Conservation (phyloP, 495 filamentous ascomycete genomes). For the Lophiotrema nucula region DNA sequence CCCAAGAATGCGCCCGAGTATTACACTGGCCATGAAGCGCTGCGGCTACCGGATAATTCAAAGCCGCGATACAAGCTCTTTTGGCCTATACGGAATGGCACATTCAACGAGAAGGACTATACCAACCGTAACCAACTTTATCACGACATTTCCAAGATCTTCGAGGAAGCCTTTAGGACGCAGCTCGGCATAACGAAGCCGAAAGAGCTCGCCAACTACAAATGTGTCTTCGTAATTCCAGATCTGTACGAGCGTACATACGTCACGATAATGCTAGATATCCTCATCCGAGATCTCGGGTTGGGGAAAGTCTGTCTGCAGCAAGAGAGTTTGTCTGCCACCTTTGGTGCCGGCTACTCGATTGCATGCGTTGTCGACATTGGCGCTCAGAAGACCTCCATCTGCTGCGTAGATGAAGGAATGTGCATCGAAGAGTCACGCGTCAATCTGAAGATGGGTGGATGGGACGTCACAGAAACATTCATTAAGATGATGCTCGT, state of each 20-base stretch:
- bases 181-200: slow-evolving; percentile 76
- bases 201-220: slow-evolving; percentile 83
- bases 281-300: slow-evolving; percentile 81
- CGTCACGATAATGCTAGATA: slow-evolving; percentile 76
- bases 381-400: slow-evolving; percentile 95
- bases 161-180: slow-evolving; percentile 79
- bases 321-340: slow-evolving; percentile 90
- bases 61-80: slow-evolving; percentile 83
- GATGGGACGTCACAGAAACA: slow-evolving; percentile 86
- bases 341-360: slow-evolving; percentile 93
- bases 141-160: slow-evolving; percentile 78
- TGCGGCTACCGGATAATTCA: slow-evolving; percentile 86
- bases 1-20: slow-evolving; percentile 62
- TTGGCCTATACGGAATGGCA: slow-evolving; percentile 86
- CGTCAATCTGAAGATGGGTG: slow-evolving; percentile 91
- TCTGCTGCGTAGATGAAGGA: slow-evolving; percentile 96
- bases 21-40: slow-evolving; percentile 77
- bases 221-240: slow-evolving; percentile 90
- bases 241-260: slow-evolving; percentile 95
- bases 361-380: slow-evolving; percentile 93
- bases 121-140: slow-evolving; percentile 69
- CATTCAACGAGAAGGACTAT: slow-evolving; percentile 89
- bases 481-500: slow-evolving; percentile 97
- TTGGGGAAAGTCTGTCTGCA: slow-evolving; percentile 89
- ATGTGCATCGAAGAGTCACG: slow-evolving; percentile 90